Evolutionary conservation across 192 early-diverging fungal genomes (phyloP).

Genomic region (Geranomyces michiganensis): DNA sequence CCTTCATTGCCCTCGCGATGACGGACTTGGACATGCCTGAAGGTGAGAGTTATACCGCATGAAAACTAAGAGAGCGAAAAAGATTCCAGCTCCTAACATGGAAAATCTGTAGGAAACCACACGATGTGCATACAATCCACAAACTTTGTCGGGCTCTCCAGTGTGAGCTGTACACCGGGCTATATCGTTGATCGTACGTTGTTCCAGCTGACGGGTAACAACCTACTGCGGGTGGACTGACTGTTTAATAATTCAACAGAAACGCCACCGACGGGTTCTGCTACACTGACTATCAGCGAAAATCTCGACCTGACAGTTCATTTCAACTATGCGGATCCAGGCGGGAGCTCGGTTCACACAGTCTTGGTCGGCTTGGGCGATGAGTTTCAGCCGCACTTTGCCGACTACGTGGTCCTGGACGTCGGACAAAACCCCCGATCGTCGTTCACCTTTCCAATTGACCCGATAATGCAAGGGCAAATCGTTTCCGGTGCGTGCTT

Average conservation of each 20-base stretch:
- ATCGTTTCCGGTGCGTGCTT: no score
- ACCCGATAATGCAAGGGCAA: no score
- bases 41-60: no score
- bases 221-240: no score
- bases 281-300: no score
- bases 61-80: no score
- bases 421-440: neutral
- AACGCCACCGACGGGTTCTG: no score
- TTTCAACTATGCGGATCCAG: no score
- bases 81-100: neutral
- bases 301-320: no score
- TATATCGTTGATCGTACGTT: constrained; percentile 13
- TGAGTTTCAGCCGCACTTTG: neutral
- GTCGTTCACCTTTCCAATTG: no score
- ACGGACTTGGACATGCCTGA: neutral
- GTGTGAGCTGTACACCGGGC: neutral
- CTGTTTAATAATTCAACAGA: no score
- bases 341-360: no score
- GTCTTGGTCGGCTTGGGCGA: neutral
- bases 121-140: constrained; percentile 16
- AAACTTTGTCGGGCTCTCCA: constrained; percentile 8
- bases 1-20: neutral
- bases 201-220: neutral
- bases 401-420: neutral
- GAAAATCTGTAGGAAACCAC: constrained; percentile 10